Evolutionary conservation across 495 filamentous ascomycete genomes (phyloP).

Genomic region (Hyaloscypha hepaticicola): DNA sequence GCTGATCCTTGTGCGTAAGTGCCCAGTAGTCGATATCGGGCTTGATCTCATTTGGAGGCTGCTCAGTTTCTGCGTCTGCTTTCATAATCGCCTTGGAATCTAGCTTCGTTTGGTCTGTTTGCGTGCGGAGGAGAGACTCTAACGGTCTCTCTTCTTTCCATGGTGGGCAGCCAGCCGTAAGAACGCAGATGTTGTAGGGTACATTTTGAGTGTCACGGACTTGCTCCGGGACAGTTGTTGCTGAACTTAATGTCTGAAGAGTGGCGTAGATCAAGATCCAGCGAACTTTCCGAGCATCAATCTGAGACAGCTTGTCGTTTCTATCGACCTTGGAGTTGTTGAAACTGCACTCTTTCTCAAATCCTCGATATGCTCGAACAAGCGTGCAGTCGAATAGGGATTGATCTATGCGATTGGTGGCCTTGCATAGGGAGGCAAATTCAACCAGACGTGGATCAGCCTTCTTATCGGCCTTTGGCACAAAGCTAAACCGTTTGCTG

Average conservation of each 20-base stretch:
- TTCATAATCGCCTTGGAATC: constrained; percentile 7
- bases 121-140: constrained; percentile 19
- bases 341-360: constrained; percentile 45
- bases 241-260: constrained; percentile 62
- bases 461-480: constrained; percentile 21
- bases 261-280: constrained; percentile 72
- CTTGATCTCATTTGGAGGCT: constrained; percentile 33
- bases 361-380: constrained; percentile 45
- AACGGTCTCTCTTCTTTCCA: constrained; percentile 37
- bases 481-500: constrained; percentile 22
- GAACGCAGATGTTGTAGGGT: constrained; percentile 45
- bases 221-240: constrained; percentile 38
- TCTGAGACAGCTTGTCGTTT: constrained; percentile 41
- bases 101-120: constrained; percentile 29
- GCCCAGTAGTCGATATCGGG: constrained; percentile 45
- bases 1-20: constrained; percentile 31
- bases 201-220: constrained; percentile 36
- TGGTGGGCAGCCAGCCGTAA: constrained; percentile 40
- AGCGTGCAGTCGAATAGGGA: constrained; percentile 39
- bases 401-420: constrained; percentile 38
- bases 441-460: constrained; percentile 37
- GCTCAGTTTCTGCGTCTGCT: background rate
- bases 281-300: constrained; percentile 61
- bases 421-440: constrained; percentile 40
- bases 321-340: constrained; percentile 39